Percentiles rank a stretch among this genome's conserved stretches.
Evolutionary conservation across 495 filamentous ascomycete genomes (phyloP).

Genomic region (Cercophora samala): DNA sequence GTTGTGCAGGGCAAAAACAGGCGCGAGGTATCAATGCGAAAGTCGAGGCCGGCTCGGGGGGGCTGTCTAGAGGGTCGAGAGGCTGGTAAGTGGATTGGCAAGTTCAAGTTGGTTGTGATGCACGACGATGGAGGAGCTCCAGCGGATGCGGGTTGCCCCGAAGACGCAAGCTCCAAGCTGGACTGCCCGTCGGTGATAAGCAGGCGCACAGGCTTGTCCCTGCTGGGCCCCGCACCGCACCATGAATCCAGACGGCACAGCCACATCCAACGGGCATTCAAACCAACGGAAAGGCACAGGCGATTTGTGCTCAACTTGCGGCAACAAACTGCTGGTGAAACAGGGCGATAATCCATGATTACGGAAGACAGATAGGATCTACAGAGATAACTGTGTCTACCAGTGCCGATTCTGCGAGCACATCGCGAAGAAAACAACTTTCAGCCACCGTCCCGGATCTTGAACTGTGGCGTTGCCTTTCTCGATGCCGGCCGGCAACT

Average conservation of each 20-base stretch:
- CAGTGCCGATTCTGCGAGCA: not conserved
- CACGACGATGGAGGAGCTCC: slow-evolving; percentile 17
- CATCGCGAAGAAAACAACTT: not conserved
- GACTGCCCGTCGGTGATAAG: slow-evolving; percentile 16
- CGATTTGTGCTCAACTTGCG: not conserved
- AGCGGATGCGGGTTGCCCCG: slow-evolving; percentile 24
- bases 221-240: slow-evolving; percentile 22
- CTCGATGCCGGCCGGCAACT: not conserved
- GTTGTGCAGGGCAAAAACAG: not conserved
- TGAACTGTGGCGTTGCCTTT: slow-evolving; percentile 15
- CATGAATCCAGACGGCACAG: slow-evolving; percentile 18
- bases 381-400: not conserved
- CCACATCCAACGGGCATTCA: slow-evolving; percentile 24
- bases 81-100: slow-evolving; percentile 12
- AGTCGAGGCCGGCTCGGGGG: slow-evolving; percentile 24
- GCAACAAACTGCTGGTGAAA: not conserved
- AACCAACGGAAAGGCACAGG: slow-evolving; percentile 18
- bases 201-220: slow-evolving; percentile 14
- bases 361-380: not conserved
- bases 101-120: slow-evolving; percentile 18
- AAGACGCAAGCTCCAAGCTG: slow-evolving; percentile 28
- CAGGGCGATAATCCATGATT: not conserved
- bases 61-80: slow-evolving; percentile 4
- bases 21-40: slow-evolving; percentile 11
- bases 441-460: not conserved